These are phyloP conservation scores for Lichtheimia ramosa DNA, from an alignment of 371 early-diverging fungal genomes.

Conservation along the genomic window DNA sequence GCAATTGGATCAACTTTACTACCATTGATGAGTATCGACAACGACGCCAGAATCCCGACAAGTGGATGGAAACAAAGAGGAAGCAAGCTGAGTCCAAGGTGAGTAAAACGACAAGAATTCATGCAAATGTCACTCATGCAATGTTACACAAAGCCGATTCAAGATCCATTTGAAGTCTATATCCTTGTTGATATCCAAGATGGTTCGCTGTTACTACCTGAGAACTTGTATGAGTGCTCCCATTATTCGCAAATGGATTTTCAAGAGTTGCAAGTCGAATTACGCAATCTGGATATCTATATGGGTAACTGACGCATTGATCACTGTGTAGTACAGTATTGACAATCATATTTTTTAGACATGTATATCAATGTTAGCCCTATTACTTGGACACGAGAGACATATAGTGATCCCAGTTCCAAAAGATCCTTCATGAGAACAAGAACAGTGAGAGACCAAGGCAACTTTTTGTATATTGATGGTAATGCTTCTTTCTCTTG, in stretches of 20 bases:
- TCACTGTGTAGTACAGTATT: not conserved
- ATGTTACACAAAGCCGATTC: constrained; percentile 33
- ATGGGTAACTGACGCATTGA: constrained; percentile 44
- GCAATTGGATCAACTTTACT: constrained; percentile 64
- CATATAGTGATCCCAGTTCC: constrained; percentile 26
- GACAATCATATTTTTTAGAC: constrained; percentile 34
- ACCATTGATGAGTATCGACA: constrained; percentile 77
- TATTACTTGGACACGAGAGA: constrained; percentile 60
- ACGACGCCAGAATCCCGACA: constrained; percentile 45
- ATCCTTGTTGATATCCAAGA: constrained; percentile 55
- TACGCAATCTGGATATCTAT: constrained; percentile 66
- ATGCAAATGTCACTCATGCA: not conserved
- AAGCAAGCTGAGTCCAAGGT: constrained; percentile 64
- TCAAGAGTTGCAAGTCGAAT: constrained; percentile 67
- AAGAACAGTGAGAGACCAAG: constrained; percentile 38
- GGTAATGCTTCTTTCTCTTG: constrained; percentile 33
- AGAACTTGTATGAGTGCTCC: constrained; percentile 70
- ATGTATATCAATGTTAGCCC: constrained; percentile 67
- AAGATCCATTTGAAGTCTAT: constrained; percentile 71
- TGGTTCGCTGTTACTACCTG: constrained; percentile 66
- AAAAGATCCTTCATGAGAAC: constrained; percentile 30
- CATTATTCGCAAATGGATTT: constrained; percentile 61
- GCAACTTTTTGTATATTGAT: constrained; percentile 62
- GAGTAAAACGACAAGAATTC: not conserved
- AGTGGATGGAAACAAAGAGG: constrained; percentile 44